Conservation (phyloP, 2,329 filamentous ascomycete genomes). For the Aspergillus versicolor region DNA sequence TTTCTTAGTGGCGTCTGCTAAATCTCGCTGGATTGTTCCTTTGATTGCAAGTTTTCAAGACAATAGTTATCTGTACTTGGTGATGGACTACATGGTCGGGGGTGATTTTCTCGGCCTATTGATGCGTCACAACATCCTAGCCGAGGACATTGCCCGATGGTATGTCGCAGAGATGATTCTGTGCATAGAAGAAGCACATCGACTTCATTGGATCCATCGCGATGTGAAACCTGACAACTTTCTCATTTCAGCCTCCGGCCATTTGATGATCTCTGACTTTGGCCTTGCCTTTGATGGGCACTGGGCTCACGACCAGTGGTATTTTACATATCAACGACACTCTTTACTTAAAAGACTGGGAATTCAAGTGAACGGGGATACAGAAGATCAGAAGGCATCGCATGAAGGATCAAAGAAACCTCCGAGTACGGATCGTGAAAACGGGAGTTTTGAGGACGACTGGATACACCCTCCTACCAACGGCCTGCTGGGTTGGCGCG, state of each 20-base stretch:
- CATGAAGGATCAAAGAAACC: constrained; percentile 28
- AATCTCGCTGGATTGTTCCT: constrained; percentile 87
- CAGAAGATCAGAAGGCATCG: constrained; percentile 63
- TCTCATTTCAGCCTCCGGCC: constrained; percentile 80
- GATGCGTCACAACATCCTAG: constrained; percentile 78
- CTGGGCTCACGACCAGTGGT: constrained; percentile 86
- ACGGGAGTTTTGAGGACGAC: constrained; percentile 30
- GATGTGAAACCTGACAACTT: constrained; percentile 99
- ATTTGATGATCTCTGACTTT: constrained; percentile 95
- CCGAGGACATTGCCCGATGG: constrained; percentile 75
- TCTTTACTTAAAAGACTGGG: constrained; percentile 73
- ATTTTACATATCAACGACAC: constrained; percentile 81
- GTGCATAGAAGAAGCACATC: constrained; percentile 89
- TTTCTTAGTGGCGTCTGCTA: constrained; percentile 83
- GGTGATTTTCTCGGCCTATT: constrained; percentile 89
- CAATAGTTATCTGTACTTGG: constrained; percentile 76
- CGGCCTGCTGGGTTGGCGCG: constrained; percentile 67
- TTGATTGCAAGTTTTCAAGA: constrained; percentile 90
- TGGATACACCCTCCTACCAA: constrained; percentile 36
- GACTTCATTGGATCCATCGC: constrained; percentile 85
- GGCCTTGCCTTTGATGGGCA: constrained; percentile 93
- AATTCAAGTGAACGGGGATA: constrained; percentile 71
- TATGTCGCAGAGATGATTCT: constrained; percentile 96
- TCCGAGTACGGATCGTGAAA: neutral
- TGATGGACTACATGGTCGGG: constrained; percentile 98